phyloP scores from a whole-genome alignment of 441 rosid species.

The Erysimum cheiri region DNA sequence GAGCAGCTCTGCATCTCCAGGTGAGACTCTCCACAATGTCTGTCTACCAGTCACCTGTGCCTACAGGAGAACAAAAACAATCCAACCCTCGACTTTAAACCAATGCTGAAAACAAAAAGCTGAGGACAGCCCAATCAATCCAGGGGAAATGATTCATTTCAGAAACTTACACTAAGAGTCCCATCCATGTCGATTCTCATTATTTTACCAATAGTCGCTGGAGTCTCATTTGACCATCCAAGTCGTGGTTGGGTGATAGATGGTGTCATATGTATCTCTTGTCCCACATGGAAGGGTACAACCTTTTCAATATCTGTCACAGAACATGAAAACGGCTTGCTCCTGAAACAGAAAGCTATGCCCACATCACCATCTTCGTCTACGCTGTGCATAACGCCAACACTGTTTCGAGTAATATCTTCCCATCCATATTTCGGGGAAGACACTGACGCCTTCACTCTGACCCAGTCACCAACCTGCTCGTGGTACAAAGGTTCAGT shows the following conservation, averaged over 20 bases:
- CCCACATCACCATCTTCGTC: conserved; percentile 98
- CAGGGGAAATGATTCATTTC: conserved; percentile 6
- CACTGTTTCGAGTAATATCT: conserved; percentile 77
- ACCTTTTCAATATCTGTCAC: conserved; percentile 96
- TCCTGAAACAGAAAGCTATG: conserved; percentile 93
- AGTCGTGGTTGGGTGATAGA: conserved; percentile 90
- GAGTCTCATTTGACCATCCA: conserved; percentile 98
- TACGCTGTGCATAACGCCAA: conserved; percentile 93
- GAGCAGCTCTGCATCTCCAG: conserved; percentile 97
- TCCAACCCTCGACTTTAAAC: conserved; percentile 4
- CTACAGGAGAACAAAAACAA: conserved; percentile 52
- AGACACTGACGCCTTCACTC: conserved; percentile 92
- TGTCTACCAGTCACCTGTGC: conserved; percentile 83
- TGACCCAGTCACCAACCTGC: conserved; percentile 99
- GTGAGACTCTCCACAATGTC: conserved; percentile 90
- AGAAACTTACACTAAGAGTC: conserved; percentile 82
- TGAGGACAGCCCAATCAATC: conserved; percentile 21
- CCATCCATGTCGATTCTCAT: conserved; percentile 96
- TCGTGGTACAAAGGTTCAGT: conserved; percentile 36
- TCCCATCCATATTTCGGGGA: conserved; percentile 99
- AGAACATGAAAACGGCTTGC: conserved; percentile 92
- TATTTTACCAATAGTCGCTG: conserved; percentile 92
- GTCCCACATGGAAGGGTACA: conserved; percentile 88
- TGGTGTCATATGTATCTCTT: conserved; percentile 84
- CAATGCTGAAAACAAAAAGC: conserved; percentile 4